These are phyloP conservation scores for Chaetomiaceae sp. DNA, from an alignment of 2,329 filamentous ascomycete genomes.

Conservation along the genomic window DNA sequence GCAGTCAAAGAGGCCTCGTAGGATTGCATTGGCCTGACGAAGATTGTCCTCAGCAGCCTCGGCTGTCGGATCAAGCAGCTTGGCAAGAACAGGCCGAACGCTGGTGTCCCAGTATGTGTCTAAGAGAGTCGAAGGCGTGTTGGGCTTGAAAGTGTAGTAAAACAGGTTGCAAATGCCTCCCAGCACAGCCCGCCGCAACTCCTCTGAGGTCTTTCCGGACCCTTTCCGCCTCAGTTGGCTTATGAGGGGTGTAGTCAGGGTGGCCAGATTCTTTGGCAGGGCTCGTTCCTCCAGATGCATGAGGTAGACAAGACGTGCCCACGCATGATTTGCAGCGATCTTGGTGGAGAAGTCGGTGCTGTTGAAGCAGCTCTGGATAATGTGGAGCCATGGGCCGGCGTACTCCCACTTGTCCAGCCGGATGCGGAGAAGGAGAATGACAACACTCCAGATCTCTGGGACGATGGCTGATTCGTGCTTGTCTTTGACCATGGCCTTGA, in stretches of 20 bases:
- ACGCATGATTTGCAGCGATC: constrained; percentile 74
- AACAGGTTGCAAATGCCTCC: constrained; percentile 74
- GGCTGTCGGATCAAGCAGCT: constrained; percentile 44
- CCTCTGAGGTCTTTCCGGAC: constrained; percentile 51
- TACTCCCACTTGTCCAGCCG: constrained; percentile 66
- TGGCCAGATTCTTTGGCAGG: constrained; percentile 51
- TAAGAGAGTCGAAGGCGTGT: constrained; percentile 58
- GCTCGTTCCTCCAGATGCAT: constrained; percentile 59
- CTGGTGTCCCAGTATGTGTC: constrained; percentile 77
- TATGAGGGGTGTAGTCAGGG: constrained; percentile 62
- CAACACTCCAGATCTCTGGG: constrained; percentile 83
- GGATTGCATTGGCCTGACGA: constrained; percentile 60
- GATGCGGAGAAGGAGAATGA: constrained; percentile 72
- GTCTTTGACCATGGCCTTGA: constrained; percentile 65
- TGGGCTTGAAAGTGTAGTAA: constrained; percentile 77
- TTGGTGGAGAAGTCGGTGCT: constrained; percentile 66
- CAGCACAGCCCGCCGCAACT: constrained; percentile 53
- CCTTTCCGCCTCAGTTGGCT: constrained; percentile 65
- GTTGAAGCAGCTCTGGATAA: constrained; percentile 83
- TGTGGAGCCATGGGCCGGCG: constrained; percentile 67
- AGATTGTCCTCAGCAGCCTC: constrained; percentile 44
- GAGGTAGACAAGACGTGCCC: constrained; percentile 78
- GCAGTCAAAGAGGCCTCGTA: constrained; percentile 66
- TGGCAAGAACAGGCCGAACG: constrained; percentile 59
- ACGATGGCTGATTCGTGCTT: constrained; percentile 61